Percentiles rank a stretch among this genome's conserved stretches.
Evolutionary conservation across 768 basidiomycete genomes (phyloP).

Genomic region (Gymnopilus dilepis): DNA sequence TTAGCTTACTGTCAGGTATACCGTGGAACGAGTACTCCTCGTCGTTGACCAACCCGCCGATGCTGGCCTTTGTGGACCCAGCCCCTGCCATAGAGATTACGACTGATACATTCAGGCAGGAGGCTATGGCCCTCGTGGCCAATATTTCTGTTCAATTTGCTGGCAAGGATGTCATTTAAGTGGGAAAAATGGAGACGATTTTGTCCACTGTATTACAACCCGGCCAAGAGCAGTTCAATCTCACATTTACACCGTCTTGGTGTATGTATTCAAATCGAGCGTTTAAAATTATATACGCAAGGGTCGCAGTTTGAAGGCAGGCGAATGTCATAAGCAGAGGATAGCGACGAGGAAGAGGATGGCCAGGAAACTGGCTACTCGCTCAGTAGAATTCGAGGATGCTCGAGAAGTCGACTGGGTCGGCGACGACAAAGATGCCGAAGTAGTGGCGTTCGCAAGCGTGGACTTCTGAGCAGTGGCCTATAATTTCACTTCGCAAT

Average conservation of each 20-base stretch:
- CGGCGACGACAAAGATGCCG: conserved; percentile 5
- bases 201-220: too few species aligned
- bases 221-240: too few species aligned
- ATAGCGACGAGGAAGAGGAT: conserved; percentile 24
- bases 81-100: conserved; percentile 19
- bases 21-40: conserved; percentile 13
- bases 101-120: conserved; percentile 16
- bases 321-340: conserved; percentile 23
- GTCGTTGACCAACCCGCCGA: conserved; percentile 7
- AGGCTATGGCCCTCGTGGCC: conserved; percentile 5
- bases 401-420: neutral
- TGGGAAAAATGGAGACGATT: neutral
- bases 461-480: conserved; percentile 32
- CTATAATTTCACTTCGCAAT: conserved; percentile 14
- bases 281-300: too few species aligned
- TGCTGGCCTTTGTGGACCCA: conserved; percentile 22
- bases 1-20: conserved; percentile 9
- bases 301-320: too few species aligned
- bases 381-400: conserved; percentile 3
- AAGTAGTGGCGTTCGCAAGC: conserved; percentile 23
- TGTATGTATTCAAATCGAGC: too few species aligned
- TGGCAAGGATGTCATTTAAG: neutral
- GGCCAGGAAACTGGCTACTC: conserved; percentile 21
- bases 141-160: conserved; percentile 4
- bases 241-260: too few species aligned